Evolutionary conservation across 352 stramenopile genomes (phyloP).

Genomic region (Phytophthora sp.): DNA sequence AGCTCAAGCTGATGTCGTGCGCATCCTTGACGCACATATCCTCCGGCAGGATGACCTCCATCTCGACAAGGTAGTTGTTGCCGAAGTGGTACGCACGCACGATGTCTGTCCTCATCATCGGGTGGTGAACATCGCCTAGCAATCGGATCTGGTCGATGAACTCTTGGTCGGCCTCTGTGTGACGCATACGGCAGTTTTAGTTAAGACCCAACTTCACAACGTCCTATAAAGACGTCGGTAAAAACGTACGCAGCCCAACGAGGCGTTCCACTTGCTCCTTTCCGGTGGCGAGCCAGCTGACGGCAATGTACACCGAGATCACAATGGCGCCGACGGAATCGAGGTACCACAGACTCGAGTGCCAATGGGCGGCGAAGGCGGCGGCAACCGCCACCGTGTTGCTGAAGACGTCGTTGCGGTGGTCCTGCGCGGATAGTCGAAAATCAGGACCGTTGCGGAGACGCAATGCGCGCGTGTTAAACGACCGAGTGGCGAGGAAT

Average conservation of each 20-base stretch:
- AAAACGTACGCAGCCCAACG: constrained; percentile 79
- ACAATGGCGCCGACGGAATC: constrained; percentile 95
- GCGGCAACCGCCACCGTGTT: constrained; percentile 93
- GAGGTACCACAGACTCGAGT: constrained; percentile 90
- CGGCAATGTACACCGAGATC: constrained; percentile 97
- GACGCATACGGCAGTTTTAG: no score
- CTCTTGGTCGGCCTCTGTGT: constrained; percentile 83
- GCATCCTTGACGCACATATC: constrained; percentile 93
- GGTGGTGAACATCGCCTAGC: constrained; percentile 89
- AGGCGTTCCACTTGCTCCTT: constrained; percentile 95
- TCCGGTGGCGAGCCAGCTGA: constrained; percentile 94
- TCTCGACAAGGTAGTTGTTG: constrained; percentile 94
- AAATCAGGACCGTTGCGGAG: constrained; percentile 2
- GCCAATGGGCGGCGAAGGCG: constrained; percentile 66
- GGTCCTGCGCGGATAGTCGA: constrained; percentile 75
- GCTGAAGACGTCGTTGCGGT: constrained; percentile 97
- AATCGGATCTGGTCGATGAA: constrained; percentile 94
- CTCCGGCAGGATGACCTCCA: constrained; percentile 87
- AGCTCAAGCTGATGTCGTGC: constrained; percentile 96
- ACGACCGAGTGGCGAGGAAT: background rate
- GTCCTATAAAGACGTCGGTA: background rate
- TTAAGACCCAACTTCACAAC: no score
- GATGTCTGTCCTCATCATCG: constrained; percentile 93
- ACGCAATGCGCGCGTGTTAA: background rate
- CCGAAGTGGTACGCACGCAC: constrained; percentile 96